A percentile compares a stretch with the other conserved stretches of the same genome.
phyloP scores from a whole-genome alignment of 768 basidiomycete species.

The Peribolospora baueri region DNA sequence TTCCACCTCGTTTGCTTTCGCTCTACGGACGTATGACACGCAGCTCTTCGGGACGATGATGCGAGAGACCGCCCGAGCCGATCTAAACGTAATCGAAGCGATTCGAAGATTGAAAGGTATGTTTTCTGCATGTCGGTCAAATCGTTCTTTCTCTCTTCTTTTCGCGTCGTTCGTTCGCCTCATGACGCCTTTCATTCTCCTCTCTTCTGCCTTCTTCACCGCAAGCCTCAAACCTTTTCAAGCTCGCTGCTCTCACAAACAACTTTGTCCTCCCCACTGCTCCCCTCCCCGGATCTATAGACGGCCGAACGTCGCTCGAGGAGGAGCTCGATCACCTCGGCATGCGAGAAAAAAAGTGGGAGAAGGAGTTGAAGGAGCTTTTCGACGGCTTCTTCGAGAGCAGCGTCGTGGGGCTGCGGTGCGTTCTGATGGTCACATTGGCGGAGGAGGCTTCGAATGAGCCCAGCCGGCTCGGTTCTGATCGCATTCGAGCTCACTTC shows the following conservation, averaged over 20 bases:
- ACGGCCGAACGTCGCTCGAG: not conserved
- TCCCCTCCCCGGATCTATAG: not conserved
- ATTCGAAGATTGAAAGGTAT: slow-evolving; percentile 6
- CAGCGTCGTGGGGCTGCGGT: slow-evolving; percentile 5
- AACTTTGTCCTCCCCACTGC: slow-evolving; percentile 3
- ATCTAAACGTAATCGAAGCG: slow-evolving; percentile 3
- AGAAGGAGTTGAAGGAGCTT: not conserved
- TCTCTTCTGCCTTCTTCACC: not conserved
- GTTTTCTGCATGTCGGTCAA: too few relatives aligned
- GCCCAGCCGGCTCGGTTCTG: too few relatives aligned
- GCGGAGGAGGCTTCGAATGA: too few relatives aligned
- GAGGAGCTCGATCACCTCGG: not conserved
- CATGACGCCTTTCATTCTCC: too few relatives aligned
- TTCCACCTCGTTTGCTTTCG: not conserved
- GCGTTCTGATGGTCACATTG: not conserved
- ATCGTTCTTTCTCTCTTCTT: not conserved
- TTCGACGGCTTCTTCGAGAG: slow-evolving; percentile 10
- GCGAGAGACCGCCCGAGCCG: slow-evolving; percentile 1
- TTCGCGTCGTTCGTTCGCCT: too few relatives aligned
- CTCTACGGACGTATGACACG: too few relatives aligned
- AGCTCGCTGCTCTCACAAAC: slow-evolving; percentile 9
- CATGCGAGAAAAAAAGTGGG: too few relatives aligned
- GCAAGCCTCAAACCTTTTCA: slow-evolving; percentile 3
- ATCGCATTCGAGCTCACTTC: too few relatives aligned
- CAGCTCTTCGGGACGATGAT: slow-evolving; percentile 9